Percentiles rank a stretch among this genome's conserved stretches.
phyloP scores from a whole-genome alignment of 2,329 filamentous ascomycete species.

The Helotiales sp. region DNA sequence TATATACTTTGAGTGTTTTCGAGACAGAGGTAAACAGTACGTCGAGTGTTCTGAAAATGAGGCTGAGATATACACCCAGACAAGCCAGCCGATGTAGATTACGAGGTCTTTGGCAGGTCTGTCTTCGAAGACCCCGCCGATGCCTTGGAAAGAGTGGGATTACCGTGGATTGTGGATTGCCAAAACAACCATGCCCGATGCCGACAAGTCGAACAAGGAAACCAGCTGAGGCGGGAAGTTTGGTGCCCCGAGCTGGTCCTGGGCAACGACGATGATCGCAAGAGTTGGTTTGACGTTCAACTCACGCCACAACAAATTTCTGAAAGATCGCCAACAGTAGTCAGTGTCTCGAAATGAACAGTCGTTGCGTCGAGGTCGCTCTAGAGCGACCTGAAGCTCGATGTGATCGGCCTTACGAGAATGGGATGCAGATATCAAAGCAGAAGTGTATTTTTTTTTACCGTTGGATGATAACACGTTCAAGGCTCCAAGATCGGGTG shows the following conservation, averaged over 20 bases:
- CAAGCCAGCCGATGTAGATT: neutral
- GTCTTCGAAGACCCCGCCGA: neutral
- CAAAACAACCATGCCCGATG: neutral
- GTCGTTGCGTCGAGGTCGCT: neutral
- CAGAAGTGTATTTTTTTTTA: neutral
- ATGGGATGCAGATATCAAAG: neutral
- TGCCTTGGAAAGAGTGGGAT: neutral
- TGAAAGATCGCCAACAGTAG: neutral
- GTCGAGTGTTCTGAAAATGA: neutral
- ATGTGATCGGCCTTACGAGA: too few relatives aligned
- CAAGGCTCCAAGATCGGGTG: neutral
- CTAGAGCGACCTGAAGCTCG: neutral
- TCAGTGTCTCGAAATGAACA: neutral
- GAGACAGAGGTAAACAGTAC: neutral
- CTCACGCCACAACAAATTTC: neutral
- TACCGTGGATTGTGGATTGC: neutral
- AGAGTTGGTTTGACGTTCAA: too few relatives aligned
- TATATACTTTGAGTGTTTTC: neutral
- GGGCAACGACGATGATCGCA: neutral
- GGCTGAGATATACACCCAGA: neutral
- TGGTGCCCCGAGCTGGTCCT: neutral
- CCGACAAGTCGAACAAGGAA: neutral
- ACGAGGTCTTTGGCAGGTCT: neutral
- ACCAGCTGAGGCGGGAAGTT: too few relatives aligned
- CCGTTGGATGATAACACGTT: neutral